phyloP scores from a whole-genome alignment of 2,329 filamentous ascomycete genomes.

The Epichloe coenophiala region DNA sequence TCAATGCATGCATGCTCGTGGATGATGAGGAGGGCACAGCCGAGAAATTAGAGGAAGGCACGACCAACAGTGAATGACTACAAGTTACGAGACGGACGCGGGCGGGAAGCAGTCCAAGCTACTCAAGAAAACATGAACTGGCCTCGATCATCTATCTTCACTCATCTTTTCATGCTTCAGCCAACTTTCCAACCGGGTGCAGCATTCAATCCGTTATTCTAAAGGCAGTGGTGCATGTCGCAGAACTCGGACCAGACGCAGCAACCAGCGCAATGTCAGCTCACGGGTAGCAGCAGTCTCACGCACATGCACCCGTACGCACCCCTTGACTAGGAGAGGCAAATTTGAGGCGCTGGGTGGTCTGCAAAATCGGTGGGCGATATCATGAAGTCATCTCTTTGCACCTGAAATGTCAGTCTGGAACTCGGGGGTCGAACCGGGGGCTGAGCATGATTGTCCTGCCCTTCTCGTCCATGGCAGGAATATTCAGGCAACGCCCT shows the following conservation, averaged over 20 bases:
- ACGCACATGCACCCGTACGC: no score
- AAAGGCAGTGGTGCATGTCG: slow-evolving; percentile 1
- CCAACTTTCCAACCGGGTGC: background rate
- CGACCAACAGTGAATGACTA: background rate
- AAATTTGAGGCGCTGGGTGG: background rate
- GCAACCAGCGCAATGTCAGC: background rate
- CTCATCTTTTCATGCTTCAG: background rate
- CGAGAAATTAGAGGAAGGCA: background rate
- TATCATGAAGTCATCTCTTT: background rate
- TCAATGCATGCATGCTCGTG: no score
- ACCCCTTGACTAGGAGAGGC: background rate
- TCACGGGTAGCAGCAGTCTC: background rate
- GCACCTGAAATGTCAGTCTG: background rate
- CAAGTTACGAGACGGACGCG: background rate
- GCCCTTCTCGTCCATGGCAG: no score
- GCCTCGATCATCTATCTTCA: background rate
- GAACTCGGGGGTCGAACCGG: no score
- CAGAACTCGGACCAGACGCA: background rate
- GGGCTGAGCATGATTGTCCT: no score
- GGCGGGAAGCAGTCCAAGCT: background rate
- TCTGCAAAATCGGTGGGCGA: background rate
- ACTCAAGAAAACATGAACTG: background rate
- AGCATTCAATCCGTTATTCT: background rate
- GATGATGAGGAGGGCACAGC: no score
- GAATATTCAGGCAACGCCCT: no score